Evolutionary conservation across 106 monocot species (phyloP).

Genomic region (Cymbidium sinense): DNA sequence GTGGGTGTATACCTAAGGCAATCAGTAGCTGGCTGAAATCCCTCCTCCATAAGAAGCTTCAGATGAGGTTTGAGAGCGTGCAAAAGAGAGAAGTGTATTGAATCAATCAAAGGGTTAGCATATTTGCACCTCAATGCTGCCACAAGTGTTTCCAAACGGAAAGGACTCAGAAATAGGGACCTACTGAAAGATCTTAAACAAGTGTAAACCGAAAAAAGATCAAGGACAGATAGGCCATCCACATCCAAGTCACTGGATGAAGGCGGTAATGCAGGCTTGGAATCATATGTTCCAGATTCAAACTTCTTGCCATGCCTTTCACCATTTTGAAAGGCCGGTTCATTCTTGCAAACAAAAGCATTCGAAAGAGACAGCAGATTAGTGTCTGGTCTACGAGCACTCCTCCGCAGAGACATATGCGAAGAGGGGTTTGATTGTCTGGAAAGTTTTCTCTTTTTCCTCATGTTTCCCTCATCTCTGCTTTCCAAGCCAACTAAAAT

Average conservation of each 20-base stretch:
- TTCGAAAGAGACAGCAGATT: constrained; percentile 3
- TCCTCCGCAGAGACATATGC: constrained; percentile 56
- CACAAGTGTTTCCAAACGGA: constrained; percentile 65
- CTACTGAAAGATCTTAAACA: constrained; percentile 80
- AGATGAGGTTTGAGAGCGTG: constrained; percentile 69
- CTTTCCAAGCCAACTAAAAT: neutral
- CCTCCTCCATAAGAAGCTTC: constrained; percentile 56
- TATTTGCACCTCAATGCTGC: constrained; percentile 41
- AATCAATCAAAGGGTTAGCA: constrained; percentile 72
- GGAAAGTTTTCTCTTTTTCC: constrained; percentile 35
- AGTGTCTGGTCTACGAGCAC: constrained; percentile 42
- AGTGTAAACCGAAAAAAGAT: constrained; percentile 83
- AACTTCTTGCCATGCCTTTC: neutral
- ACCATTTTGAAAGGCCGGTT: neutral
- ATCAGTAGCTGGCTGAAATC: constrained; percentile 49
- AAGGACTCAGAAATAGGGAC: constrained; percentile 76
- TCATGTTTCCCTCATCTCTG: constrained; percentile 7
- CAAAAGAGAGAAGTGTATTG: constrained; percentile 75
- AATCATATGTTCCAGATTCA: constrained; percentile 4
- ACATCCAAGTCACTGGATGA: constrained; percentile 62
- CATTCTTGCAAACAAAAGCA: constrained; percentile 4
- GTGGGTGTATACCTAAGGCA: constrained; percentile 65
- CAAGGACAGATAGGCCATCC: constrained; percentile 58
- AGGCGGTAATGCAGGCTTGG: constrained; percentile 53
- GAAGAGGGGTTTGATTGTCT: constrained; percentile 8